Evolutionary conservation across 148 eudicot species (phyloP), one percentile per base, ranked within the genome.

Genomic region (Gaultheria prostrata): DNA sequence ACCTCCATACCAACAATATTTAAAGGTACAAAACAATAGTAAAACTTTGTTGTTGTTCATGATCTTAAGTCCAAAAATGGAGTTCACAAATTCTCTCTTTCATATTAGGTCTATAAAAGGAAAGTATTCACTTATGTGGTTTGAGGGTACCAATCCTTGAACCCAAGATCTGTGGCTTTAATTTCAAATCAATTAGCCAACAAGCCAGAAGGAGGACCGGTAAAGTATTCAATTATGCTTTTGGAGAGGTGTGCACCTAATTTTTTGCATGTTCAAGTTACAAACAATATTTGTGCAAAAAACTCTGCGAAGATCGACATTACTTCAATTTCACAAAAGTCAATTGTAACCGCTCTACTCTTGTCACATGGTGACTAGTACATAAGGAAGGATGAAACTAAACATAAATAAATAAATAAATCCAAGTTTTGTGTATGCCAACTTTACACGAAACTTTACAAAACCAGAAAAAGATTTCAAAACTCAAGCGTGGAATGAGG

Each of bases 201-300:
- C n/a, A n/a, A n/a, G n/a, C n/a, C n/a, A n/a, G n/a, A n/a, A n/a
- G n/a, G n/a, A n/a, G n/a, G n/a, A n/a, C n/a, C n/a, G n/a, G n/a
- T n/a, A n/a, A n/a, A n/a, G n/a, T 26, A 95, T 95, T 84, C 98
- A 95, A 83, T 92, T 89, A 85, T 95, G 98, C 91, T 95, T 95
- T 85, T 94, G 98, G 98, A 93, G 92, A 93, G 98, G 98, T 95
- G 89, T 75, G 90, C 63, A 51, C 39, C 45, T 78, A 67, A 43
- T 54, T 78, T n/a, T 21, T 78, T 56, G 13, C 24, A 45, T 28
- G 3, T 48, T 46, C 33, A 76, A 76, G 11, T 76, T n/a, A 48
- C 15, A 4, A 4, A 5, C 18, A 24, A 2, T 46, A 13, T 12
- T 12, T 32, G 45, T 12, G n/a, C 28, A 48, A 48, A 8, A 78